Percentiles rank a stretch among this genome's conserved stretches.
phyloP scores from a whole-genome alignment of 2,329 filamentous ascomycete species.

The Botrytis paeoniae region DNA sequence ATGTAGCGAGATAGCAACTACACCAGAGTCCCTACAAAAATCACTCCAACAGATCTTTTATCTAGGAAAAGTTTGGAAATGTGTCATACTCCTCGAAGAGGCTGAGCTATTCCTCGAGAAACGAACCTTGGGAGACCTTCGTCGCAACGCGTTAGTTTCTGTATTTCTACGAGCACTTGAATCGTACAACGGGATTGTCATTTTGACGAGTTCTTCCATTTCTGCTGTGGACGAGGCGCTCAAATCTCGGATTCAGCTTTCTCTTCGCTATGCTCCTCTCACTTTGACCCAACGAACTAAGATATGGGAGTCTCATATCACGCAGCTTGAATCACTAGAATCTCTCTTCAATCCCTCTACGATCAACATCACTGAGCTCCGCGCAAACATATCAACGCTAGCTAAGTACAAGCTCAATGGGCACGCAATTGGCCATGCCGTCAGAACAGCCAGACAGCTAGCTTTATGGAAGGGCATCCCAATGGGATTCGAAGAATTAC shows the following conservation, averaged over 20 bases:
- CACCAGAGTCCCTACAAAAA: constrained; percentile 6
- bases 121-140: constrained; percentile 7
- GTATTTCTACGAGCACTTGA: constrained; percentile 42
- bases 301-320: constrained; percentile 22
- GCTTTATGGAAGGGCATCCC: constrained; percentile 16
- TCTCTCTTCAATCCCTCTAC: constrained; percentile 13
- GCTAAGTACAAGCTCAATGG: constrained; percentile 17
- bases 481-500: constrained; percentile 14
- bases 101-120: constrained; percentile 18
- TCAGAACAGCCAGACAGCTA: constrained; percentile 21
- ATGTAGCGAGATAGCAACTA: constrained; percentile 16
- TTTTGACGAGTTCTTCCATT: constrained; percentile 44
- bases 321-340: constrained; percentile 43
- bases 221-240: constrained; percentile 40
- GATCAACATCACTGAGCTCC: constrained; percentile 15
- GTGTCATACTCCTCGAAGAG: constrained; percentile 16
- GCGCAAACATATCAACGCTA: constrained; percentile 2
- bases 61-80: constrained; percentile 17
- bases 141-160: constrained; percentile 16
- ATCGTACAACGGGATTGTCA: constrained; percentile 42
- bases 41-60: constrained; percentile 9
- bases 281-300: constrained; percentile 12
- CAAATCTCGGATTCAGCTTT: constrained; percentile 39
- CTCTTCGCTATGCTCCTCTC: constrained; percentile 31
- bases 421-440: constrained; percentile 16